Base-by-base conservation (phyloP, 768 basidiomycete genomes). In the Trametes cingulata region DNA sequence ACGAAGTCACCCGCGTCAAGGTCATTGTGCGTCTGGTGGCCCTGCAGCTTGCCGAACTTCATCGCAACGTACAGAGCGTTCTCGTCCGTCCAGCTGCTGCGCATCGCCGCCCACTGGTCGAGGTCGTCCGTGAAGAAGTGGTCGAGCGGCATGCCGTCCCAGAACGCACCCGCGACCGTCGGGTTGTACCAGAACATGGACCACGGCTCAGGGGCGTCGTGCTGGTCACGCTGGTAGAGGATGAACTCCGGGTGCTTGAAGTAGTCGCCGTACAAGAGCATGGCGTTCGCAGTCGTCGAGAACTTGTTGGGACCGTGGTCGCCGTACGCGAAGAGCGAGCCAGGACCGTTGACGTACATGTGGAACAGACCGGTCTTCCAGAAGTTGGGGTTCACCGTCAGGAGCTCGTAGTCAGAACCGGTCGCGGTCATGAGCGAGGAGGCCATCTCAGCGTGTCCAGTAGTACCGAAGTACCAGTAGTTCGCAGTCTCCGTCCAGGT, bases 1-100 rank as follows among this genome's bases (percentile, higher is more conserved):
- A 98, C 95, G 68, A 98, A 99, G 75, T 95, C 93, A 63, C 97
- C 97, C 51, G 81, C 84, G 71, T 99, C 97, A 61, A 98, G 82
- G 70, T 98, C 94, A 67, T 93, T 93, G 74, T 97, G 95, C 0
- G 93, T 95, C 77, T 98, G 94, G 72, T 95, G 95, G 22, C 85
- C 84, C 66, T 86, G 83, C 63, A 87, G 78, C 54, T 77, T 82
- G 29, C 96, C 93, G 3, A 90, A 90, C 77, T 98, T 98, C 74
- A 93, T 88, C 2, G 87, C 96, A 58, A 95, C 85, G 76, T 83
- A 98, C 19, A 91, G 68, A 3, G 92, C 93, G 66, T 88, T 79
- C 56, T 81, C 78, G 68, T 95, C 91, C 12, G 96, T 95, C 95
- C 95, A 99, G 60, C 86, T 89, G 61, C 88, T 90, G 64, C 97